A percentile compares a stretch with the other conserved stretches of the same genome.
phyloP scores from a whole-genome alignment of 805 yeast species.

The Candida berthetii region DNA sequence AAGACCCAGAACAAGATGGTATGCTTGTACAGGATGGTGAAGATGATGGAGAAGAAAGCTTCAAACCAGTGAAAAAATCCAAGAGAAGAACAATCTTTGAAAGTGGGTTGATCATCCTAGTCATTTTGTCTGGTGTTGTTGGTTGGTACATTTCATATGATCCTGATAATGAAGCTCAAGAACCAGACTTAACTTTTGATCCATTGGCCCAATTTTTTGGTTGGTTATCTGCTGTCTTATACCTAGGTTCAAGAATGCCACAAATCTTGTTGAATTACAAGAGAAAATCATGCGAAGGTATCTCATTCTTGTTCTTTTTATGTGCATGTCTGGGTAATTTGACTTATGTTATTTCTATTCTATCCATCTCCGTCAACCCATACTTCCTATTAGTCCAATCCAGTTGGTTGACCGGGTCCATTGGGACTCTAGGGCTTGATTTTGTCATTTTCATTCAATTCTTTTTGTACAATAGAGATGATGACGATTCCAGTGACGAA shows the following conservation, averaged over 20 bases:
- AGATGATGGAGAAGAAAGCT: background rate
- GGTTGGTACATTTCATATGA: constrained; percentile 79
- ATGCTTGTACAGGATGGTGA: too few relatives aligned
- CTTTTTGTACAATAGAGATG: constrained; percentile 50
- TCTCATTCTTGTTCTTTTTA: constrained; percentile 85
- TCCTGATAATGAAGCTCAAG: constrained; percentile 23
- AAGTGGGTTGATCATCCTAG: constrained; percentile 51
- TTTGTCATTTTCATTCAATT: constrained; percentile 81
- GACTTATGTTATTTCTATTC: constrained; percentile 82
- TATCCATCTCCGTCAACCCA: constrained; percentile 65
- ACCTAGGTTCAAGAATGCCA: constrained; percentile 87
- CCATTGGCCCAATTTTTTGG: constrained; percentile 86
- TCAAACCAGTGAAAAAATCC: constrained; percentile 6
- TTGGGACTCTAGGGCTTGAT: constrained; percentile 83
- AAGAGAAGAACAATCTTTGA: constrained; percentile 19
- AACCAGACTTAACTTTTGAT: constrained; percentile 53
- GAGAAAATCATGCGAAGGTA: constrained; percentile 92
- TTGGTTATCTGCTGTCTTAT: constrained; percentile 63
- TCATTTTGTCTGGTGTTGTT: constrained; percentile 71
- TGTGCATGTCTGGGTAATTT: constrained; percentile 94
- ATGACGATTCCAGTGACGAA: constrained; percentile 1
- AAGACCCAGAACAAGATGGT: constrained; percentile 19
- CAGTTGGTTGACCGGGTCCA: constrained; percentile 88
- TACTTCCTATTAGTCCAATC: constrained; percentile 75
- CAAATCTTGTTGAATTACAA: constrained; percentile 81